Conservation (phyloP, 1,139 yeast genomes). For the Saccharomyces hybrid region DNA sequence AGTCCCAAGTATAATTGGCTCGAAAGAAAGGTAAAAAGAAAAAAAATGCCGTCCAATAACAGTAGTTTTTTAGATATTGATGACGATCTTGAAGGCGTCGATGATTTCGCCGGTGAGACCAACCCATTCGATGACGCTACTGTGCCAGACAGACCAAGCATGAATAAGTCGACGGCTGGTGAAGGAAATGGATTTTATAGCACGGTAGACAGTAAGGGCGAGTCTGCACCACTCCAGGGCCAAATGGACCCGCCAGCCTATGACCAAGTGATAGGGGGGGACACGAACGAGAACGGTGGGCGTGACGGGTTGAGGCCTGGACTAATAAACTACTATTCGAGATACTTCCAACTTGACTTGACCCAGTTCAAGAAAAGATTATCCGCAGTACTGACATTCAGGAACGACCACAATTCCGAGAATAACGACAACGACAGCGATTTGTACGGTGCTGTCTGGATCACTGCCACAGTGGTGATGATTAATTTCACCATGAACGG, state of each 20-base stretch:
- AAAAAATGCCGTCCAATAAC: background rate
- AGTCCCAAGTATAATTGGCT: background rate
- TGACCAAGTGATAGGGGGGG: background rate
- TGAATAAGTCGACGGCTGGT: background rate
- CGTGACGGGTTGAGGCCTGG: conserved; percentile 18
- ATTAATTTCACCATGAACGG: conserved; percentile 20
- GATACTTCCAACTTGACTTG: conserved; percentile 21
- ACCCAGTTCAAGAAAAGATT: conserved; percentile 15
- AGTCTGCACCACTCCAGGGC: background rate
- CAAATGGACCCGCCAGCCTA: background rate
- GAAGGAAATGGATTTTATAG: background rate
- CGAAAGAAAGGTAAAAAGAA: background rate
- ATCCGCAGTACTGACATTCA: conserved; percentile 11
- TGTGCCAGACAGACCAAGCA: conserved; percentile 1
- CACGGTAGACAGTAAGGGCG: background rate
- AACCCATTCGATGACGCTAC: conserved; percentile 15
- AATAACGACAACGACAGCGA: conserved; percentile 15
- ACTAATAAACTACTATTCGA: conserved; percentile 24
- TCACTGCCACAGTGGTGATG: conserved; percentile 23
- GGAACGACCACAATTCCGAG: background rate
- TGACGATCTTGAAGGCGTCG: conserved; percentile 19
- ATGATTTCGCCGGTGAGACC: conserved; percentile 14
- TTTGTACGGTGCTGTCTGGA: conserved; percentile 29
- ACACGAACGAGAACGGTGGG: background rate
- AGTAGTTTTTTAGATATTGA: conserved; percentile 4